These are phyloP conservation scores for Debaryomyces singareniensis DNA, from an alignment of 1,139 yeast species.

Conservation along the genomic window DNA sequence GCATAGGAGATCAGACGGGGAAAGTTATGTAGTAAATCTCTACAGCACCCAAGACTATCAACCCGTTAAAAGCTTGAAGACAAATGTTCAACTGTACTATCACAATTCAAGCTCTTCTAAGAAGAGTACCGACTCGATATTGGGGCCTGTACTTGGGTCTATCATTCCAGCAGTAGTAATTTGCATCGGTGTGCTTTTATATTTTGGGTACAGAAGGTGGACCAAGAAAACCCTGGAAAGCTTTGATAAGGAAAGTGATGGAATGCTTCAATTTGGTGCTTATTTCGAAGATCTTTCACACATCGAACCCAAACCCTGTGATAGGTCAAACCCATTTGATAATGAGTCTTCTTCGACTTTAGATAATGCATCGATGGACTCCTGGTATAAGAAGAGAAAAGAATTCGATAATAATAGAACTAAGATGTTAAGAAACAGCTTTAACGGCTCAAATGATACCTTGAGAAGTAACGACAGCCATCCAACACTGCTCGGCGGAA, in stretches of 20 bases:
- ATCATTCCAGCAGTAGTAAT: slow-evolving; percentile 23
- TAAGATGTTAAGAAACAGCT: slow-evolving; percentile 17
- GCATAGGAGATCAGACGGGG: slow-evolving; percentile 8
- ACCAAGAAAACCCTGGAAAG: slow-evolving; percentile 11
- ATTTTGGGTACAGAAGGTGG: slow-evolving; percentile 1
- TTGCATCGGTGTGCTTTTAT: not conserved
- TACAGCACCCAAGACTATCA: slow-evolving; percentile 19
- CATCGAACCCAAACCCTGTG: not conserved
- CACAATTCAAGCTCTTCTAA: slow-evolving; percentile 3
- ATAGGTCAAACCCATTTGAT: slow-evolving; percentile 1
- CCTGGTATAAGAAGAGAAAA: slow-evolving; percentile 49
- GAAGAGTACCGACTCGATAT: slow-evolving; percentile 25
- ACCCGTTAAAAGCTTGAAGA: slow-evolving; percentile 15
- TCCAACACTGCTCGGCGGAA: not conserved
- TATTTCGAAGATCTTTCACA: slow-evolving; percentile 14
- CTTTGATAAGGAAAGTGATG: slow-evolving; percentile 19
- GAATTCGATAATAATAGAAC: slow-evolving; percentile 33
- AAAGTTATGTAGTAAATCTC: slow-evolving; percentile 17
- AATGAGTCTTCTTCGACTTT: slow-evolving; percentile 39
- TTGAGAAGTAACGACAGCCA: slow-evolving; percentile 9
- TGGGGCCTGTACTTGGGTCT: slow-evolving; percentile 33
- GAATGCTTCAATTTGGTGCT: slow-evolving; percentile 31
- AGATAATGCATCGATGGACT: slow-evolving; percentile 33
- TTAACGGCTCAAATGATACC: slow-evolving; percentile 26
- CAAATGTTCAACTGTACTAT: no score